A percentile compares a stretch with the other conserved stretches of the same genome.
These are phyloP conservation scores for Andrographis paniculata DNA, from an alignment of 305 asterid genomes.

Conservation along the genomic window DNA sequence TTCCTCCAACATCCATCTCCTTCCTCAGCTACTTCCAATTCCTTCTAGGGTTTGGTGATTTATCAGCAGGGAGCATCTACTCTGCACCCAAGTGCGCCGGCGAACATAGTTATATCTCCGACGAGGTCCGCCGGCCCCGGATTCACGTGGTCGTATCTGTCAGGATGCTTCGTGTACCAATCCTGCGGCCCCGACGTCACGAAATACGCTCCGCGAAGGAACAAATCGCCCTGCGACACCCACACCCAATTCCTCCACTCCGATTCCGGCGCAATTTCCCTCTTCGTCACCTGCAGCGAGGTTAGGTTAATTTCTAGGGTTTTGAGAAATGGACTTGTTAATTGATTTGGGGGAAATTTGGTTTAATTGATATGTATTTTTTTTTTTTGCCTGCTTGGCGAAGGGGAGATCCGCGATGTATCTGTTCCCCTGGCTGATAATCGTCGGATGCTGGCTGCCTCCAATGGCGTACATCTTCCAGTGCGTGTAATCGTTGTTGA, in stretches of 20 bases:
- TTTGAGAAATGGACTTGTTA: neutral
- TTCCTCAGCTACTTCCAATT: too few relatives aligned
- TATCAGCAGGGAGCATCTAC: conserved; percentile 18
- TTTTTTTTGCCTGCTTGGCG: conserved; percentile 3
- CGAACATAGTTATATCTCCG: conserved; percentile 39
- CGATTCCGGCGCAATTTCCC: neutral
- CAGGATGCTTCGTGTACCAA: conserved; percentile 28
- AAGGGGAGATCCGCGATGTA: neutral
- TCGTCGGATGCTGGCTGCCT: conserved; percentile 5
- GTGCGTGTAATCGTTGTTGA: conserved; percentile 13
- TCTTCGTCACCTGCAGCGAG: conserved; percentile 4
- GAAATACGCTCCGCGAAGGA: conserved; percentile 63
- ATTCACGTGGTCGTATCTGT: conserved; percentile 26
- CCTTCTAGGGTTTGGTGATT: neutral
- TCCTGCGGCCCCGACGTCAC: conserved; percentile 45
- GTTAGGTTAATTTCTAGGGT: neutral
- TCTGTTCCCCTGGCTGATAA: conserved; percentile 9
- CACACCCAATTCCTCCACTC: conserved; percentile 61
- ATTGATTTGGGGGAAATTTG: too few relatives aligned
- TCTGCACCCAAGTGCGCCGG: conserved; percentile 45
- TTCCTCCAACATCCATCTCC: too few relatives aligned
- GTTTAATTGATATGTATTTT: too few relatives aligned
- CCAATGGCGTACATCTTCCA: conserved; percentile 13
- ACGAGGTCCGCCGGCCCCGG: conserved; percentile 31
- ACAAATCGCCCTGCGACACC: conserved; percentile 62